Conservation (phyloP, 2,329 filamentous ascomycete species). For the Aspergillus sp. region DNA sequence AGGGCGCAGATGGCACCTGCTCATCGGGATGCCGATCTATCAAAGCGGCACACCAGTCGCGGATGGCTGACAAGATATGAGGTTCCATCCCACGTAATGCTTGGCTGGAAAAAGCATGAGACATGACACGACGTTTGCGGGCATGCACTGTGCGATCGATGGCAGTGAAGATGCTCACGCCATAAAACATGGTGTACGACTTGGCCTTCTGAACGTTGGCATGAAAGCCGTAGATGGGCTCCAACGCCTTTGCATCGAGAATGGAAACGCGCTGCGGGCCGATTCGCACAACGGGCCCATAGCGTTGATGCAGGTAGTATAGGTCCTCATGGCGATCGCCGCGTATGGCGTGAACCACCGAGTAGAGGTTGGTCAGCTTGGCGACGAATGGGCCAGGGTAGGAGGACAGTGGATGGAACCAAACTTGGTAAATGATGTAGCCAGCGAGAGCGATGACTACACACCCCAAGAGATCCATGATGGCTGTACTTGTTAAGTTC, state of each 20-base stretch:
- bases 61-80: slow-evolving; percentile 1
- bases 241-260: not conserved
- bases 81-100: slow-evolving; percentile 5
- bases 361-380: slow-evolving; percentile 6
- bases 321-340: slow-evolving; percentile 5
- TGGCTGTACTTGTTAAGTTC: not conserved
- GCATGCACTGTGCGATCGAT: not conserved
- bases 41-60: not conserved
- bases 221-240: not conserved
- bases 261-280: not conserved
- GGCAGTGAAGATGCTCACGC: not conserved
- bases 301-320: slow-evolving; percentile 1
- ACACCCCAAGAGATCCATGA: not conserved
- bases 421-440: not conserved
- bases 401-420: not conserved
- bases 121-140: slow-evolving; percentile 5
- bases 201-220: slow-evolving; percentile 1
- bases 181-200: not conserved
- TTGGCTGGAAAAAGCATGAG: slow-evolving; percentile 3
- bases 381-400: slow-evolving; percentile 7
- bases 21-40: not conserved
- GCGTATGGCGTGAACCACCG: slow-evolving; percentile 2
- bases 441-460: not conserved
- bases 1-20: not conserved
- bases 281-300: not conserved